Percentiles rank a stretch among this genome's conserved stretches.
phyloP scores from a whole-genome alignment of 306 rosid species.

The Dryas octopetala region DNA sequence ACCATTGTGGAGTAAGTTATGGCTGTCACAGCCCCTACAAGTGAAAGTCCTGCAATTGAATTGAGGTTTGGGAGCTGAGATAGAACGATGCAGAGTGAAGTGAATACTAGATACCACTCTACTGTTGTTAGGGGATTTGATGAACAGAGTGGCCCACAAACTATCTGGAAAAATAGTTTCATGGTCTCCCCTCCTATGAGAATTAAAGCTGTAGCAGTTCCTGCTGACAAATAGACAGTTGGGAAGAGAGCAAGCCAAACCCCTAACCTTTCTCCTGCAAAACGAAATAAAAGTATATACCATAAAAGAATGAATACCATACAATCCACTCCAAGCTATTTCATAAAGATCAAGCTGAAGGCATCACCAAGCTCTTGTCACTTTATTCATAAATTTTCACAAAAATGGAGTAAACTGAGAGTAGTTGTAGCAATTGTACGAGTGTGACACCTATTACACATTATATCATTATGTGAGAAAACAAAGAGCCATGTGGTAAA shows the following conservation, averaged over 20 bases:
- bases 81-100: constrained; percentile 84
- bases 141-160: constrained; percentile 85
- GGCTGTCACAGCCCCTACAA: constrained; percentile 96
- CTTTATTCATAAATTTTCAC: not conserved
- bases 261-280: constrained; percentile 91
- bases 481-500: not conserved
- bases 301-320: not conserved
- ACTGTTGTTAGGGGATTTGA: constrained; percentile 93
- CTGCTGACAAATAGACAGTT: constrained; percentile 92
- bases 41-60: constrained; percentile 95
- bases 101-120: constrained; percentile 97
- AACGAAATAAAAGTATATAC: constrained; percentile 17
- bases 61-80: constrained; percentile 99
- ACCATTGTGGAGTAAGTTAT: constrained; percentile 96
- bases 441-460: not conserved
- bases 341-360: not conserved
- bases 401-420: too few species aligned
- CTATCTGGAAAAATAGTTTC: constrained; percentile 94
- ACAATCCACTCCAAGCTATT: not conserved
- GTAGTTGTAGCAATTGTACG: too few species aligned
- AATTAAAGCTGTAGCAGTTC: constrained; percentile 96
- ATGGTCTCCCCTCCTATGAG: constrained; percentile 98
- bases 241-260: constrained; percentile 98
- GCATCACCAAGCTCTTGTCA: not conserved
- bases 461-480: not conserved